Base-by-base conservation (phyloP, 2,329 filamentous ascomycete genomes). In the Diaporthe longicolla region DNA sequence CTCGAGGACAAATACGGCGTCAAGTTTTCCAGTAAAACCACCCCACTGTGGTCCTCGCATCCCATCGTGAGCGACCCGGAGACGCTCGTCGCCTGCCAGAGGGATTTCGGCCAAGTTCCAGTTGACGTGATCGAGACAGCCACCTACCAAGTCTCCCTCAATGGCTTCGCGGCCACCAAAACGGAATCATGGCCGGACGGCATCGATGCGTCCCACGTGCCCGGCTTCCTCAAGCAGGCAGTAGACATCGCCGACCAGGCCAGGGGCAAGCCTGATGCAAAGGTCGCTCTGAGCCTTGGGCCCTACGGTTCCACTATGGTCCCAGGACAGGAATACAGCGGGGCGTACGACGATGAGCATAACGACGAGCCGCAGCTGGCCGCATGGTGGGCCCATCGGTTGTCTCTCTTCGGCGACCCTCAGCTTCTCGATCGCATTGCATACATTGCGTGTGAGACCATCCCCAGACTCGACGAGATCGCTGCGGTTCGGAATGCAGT, bases 21-120 rank as follows among this genome's bases (percentile, higher is more conserved):
- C 74, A 83, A 80, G 19, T 93, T 93, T 80, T 82, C 83, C 69
- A 81, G 83, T 37, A 79, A 83, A 50, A 83, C 82, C 15, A 89
- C 86, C 11, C 92, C 92, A 0, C 86, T 93, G 52, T 93, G 92
- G 92, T 93, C 92, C 0, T 91, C 91, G 0, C 88, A 93, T 78
- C 85, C 93, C 8, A 86, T 93, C n/a, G 78, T 93, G 70, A 84
- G 87, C 48, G 84, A 87, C 76, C 86, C 84, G 3, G 77, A 83
- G 10, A 89, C 86, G 0, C 86, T 93, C 11, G 81, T 85, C 73
- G 82, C 82, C 40, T 91, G 89, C 79, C 91, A 93, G 78, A 78
- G 79, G 70, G 87, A 88, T 76, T 93, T 93, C 79, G 85, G 83
- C 70, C 74, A 79, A 10, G 87, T 89, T 1, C 91, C 90, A 48